These are phyloP conservation scores for Flaveria floridana DNA, from an alignment of 140 eudicot species.

Conservation along the genomic window DNA sequence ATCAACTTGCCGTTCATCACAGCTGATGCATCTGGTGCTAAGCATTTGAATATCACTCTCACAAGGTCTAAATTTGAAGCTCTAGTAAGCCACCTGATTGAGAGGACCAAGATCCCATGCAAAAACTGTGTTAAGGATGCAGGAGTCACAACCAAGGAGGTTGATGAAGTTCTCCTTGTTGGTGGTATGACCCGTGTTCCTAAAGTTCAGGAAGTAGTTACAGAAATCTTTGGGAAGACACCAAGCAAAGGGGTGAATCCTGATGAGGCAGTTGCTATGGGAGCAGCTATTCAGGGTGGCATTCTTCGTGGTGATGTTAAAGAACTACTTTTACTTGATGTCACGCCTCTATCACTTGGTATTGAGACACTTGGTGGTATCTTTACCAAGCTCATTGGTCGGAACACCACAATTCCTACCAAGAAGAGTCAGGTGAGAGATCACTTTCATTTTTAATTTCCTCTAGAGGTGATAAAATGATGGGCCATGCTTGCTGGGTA, in stretches of 20 bases:
- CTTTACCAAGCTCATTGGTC: conserved; percentile 47
- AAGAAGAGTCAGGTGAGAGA: conserved; percentile 52
- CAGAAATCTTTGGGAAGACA: conserved; percentile 52
- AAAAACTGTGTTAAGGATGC: conserved; percentile 58
- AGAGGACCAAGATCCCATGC: conserved; percentile 51
- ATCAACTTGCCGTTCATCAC: conserved; percentile 83
- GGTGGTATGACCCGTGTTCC: conserved; percentile 66
- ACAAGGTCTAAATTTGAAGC: conserved; percentile 63
- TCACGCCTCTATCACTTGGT: conserved; percentile 58
- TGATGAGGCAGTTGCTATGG: conserved; percentile 62
- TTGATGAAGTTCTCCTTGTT: conserved; percentile 53
- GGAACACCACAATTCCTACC: conserved; percentile 63
- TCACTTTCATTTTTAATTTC: neutral
- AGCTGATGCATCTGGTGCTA: conserved; percentile 90
- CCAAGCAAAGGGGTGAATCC: conserved; percentile 69
- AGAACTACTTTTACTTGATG: conserved; percentile 55
- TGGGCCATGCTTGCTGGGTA: neutral
- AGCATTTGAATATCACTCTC: conserved; percentile 71
- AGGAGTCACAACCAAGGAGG: conserved; percentile 46
- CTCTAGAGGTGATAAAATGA: neutral
- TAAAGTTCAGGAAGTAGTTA: conserved; percentile 52
- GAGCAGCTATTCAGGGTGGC: conserved; percentile 65
- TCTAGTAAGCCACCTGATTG: conserved; percentile 42
- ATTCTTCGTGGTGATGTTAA: conserved; percentile 62
- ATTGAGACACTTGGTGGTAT: conserved; percentile 63